A percentile compares a stretch with the other conserved stretches of the same genome.
Conservation (phyloP, 305 asterid genomes). For the Euphrasia arctica region DNA sequence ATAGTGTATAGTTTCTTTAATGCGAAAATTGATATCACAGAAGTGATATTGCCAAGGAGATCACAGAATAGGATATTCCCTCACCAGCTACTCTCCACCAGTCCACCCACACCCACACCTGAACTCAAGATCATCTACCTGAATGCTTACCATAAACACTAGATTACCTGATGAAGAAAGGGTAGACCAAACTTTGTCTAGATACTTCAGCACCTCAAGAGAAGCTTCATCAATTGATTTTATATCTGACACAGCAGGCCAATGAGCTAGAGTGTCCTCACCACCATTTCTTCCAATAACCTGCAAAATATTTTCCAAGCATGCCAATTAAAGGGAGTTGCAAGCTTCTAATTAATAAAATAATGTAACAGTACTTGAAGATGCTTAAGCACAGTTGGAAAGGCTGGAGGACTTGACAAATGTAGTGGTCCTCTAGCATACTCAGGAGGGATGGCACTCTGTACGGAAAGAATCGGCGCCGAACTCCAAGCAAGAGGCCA, state of each 20-base stretch:
- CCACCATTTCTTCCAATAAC: constrained; percentile 80
- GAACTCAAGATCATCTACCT: constrained; percentile 17
- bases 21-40: neutral
- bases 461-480: constrained; percentile 82
- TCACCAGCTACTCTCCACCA: too few species aligned
- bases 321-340: constrained; percentile 25
- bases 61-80: too few species aligned
- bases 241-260: constrained; percentile 79
- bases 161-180: constrained; percentile 76
- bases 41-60: too few species aligned
- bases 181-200: constrained; percentile 68
- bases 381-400: constrained; percentile 64
- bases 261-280: constrained; percentile 92
- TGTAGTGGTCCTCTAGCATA: constrained; percentile 89
- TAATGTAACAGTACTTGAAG: constrained; percentile 57
- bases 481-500: constrained; percentile 97
- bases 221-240: constrained; percentile 91
- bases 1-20: neutral
- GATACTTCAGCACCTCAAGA: constrained; percentile 70
- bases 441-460: constrained; percentile 85
- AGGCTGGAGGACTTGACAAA: constrained; percentile 90
- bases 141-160: constrained; percentile 21
- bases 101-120: too few species aligned
- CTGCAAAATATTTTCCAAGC: constrained; percentile 36
- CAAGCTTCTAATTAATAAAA: constrained; percentile 25